phyloP scores from a whole-genome alignment of 139 green algal species.

The Chlamydomonas sphaeroides region DNA sequence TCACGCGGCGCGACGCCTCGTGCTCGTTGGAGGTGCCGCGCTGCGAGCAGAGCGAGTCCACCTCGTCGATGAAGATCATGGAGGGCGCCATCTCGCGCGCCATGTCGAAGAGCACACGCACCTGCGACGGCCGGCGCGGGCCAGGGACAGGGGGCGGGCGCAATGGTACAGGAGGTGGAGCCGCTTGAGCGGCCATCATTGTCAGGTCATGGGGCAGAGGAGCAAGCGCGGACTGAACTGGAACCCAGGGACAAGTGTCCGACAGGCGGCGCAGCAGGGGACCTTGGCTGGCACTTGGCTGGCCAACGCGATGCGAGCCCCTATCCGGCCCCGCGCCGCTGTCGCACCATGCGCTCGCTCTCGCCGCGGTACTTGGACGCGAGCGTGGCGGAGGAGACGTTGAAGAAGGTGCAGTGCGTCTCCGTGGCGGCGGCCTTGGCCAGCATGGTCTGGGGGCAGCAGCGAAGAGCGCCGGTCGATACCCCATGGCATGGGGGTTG shows the following conservation, averaged over 20 bases:
- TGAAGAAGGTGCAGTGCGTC: constrained; percentile 95
- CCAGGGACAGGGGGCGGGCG: too few species aligned
- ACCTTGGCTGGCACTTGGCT: too few species aligned
- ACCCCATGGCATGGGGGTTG: too few species aligned
- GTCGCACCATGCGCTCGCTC: constrained; percentile 85
- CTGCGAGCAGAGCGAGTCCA: constrained; percentile 88
- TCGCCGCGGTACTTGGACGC: constrained; percentile 91
- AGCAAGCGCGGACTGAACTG: background rate
- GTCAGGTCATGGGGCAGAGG: background rate
- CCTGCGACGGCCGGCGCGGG: constrained; percentile 39
- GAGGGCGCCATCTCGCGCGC: constrained; percentile 75
- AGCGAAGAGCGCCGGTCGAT: background rate
- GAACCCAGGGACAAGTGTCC: too few species aligned
- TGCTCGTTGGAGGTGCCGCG: constrained; percentile 86
- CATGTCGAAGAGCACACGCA: constrained; percentile 90
- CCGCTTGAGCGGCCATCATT: too few species aligned
- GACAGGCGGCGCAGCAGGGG: too few species aligned
- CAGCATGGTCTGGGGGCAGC: constrained; percentile 93
- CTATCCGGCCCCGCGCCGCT: too few species aligned
- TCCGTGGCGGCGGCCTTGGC: constrained; percentile 91
- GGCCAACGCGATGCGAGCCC: too few species aligned
- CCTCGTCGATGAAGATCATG: constrained; percentile 96
- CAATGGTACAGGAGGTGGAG: too few species aligned
- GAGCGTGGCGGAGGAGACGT: constrained; percentile 90
- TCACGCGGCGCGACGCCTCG: constrained; percentile 88